A percentile compares a stretch with the other conserved stretches of the same genome.
phyloP scores from a whole-genome alignment of 805 yeast genomes.

The Suhomyces tanzawaensis region DNA sequence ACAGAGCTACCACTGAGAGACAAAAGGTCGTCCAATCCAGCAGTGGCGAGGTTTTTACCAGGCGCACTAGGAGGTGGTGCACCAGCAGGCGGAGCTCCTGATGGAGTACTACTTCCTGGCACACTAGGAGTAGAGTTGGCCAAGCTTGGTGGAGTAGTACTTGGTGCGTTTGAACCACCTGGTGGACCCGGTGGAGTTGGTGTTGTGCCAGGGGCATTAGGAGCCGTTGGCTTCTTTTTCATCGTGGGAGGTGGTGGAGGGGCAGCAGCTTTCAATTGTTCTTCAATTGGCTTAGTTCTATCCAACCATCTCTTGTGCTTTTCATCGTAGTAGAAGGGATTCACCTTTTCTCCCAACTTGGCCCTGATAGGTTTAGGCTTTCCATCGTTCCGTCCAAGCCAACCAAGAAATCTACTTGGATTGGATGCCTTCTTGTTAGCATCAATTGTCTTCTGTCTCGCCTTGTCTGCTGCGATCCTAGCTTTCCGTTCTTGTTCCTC shows the following conservation, averaged over 20 bases:
- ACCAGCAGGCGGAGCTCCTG: constrained; percentile 7
- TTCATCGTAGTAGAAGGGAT: constrained; percentile 75
- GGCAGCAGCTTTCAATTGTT: constrained; percentile 50
- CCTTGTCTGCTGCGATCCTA: constrained; percentile 30
- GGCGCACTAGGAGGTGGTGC: constrained; percentile 12
- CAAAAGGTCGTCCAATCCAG: constrained; percentile 41
- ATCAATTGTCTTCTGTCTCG: constrained; percentile 23
- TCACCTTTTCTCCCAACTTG: constrained; percentile 73
- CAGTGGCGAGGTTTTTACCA: constrained; percentile 31
- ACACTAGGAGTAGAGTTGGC: constrained; percentile 9
- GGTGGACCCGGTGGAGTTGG: constrained; percentile 11
- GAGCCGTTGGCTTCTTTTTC: constrained; percentile 23
- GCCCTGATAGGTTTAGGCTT: constrained; percentile 80
- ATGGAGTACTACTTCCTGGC: constrained; percentile 6
- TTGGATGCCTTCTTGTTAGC: constrained; percentile 7
- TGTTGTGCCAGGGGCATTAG: constrained; percentile 1
- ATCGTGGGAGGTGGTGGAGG: constrained; percentile 67
- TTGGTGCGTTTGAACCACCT: constrained; percentile 1
- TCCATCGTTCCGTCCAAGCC: constrained; percentile 46
- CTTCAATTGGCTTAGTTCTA: constrained; percentile 62
- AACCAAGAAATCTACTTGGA: constrained; percentile 54
- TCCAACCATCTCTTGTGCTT: constrained; percentile 85
- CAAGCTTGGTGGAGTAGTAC: constrained; percentile 11
- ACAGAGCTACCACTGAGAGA: constrained; percentile 27
- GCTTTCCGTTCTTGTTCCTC: constrained; percentile 18